phyloP scores from a whole-genome alignment of 345 rosid species.

The Boechera stricta region DNA sequence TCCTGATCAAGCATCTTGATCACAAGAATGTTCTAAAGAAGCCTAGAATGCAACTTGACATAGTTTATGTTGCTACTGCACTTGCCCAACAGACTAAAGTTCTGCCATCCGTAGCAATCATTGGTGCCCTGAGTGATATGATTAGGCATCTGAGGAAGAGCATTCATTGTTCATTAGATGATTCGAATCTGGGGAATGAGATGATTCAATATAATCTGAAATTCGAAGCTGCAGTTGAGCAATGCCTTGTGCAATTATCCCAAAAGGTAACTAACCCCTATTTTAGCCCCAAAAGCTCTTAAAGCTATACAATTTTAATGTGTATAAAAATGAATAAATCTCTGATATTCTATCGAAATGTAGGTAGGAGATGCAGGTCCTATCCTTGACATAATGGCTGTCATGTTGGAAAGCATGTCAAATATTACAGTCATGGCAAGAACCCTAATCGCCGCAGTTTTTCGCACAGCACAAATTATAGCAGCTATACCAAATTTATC shows the following conservation, averaged over 20 bases:
- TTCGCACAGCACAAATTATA: slow-evolving; percentile 70
- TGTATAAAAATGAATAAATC: background rate
- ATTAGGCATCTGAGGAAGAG: slow-evolving; percentile 78
- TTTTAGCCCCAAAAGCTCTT: background rate
- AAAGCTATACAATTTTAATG: no score
- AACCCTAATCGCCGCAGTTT: slow-evolving; percentile 64
- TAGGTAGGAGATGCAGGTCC: slow-evolving; percentile 89
- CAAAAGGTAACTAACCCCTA: slow-evolving; percentile 54
- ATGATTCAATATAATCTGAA: slow-evolving; percentile 63
- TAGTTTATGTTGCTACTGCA: slow-evolving; percentile 60
- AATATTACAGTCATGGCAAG: slow-evolving; percentile 68
- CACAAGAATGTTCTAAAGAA: slow-evolving; percentile 71
- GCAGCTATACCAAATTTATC: slow-evolving; percentile 69
- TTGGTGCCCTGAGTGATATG: slow-evolving; percentile 76
- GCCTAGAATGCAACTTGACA: slow-evolving; percentile 70
- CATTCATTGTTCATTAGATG: slow-evolving; percentile 73
- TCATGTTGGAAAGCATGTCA: slow-evolving; percentile 80
- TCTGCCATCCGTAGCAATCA: slow-evolving; percentile 62
- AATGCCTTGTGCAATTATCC: slow-evolving; percentile 68
- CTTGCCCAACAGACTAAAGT: slow-evolving; percentile 64
- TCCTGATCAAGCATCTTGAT: slow-evolving; percentile 74
- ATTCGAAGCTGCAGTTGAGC: slow-evolving; percentile 65
- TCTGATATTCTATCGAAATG: slow-evolving; percentile 38
- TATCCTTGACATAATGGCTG: slow-evolving; percentile 82
- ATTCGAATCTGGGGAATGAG: slow-evolving; percentile 65